Evolutionary conservation across 768 basidiomycete genomes (phyloP).

Genomic region (Roridomyces roridus): DNA sequence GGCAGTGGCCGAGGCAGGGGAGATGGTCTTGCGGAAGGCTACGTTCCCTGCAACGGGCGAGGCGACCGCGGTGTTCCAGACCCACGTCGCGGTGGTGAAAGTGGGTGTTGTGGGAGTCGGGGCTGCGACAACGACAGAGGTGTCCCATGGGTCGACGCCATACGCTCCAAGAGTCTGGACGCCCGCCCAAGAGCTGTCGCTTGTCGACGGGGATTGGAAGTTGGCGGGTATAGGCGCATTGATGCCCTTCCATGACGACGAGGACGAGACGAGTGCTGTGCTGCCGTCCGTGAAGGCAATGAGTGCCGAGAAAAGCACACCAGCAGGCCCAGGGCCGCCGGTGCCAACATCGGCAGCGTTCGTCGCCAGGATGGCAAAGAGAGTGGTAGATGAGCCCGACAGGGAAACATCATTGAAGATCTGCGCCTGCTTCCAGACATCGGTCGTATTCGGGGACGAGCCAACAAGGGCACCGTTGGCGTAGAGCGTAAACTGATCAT

Average conservation of each 20-base stretch:
- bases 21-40: conserved; percentile 36
- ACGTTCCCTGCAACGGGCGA: conserved; percentile 28
- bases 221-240: conserved; percentile 26
- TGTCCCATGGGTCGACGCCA: conserved; percentile 35
- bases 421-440: conserved; percentile 34
- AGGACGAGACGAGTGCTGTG: conserved; percentile 26
- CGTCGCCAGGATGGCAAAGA: conserved; percentile 36
- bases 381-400: conserved; percentile 12
- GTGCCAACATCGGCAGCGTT: conserved; percentile 24
- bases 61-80: conserved; percentile 29
- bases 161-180: conserved; percentile 28
- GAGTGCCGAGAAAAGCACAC: conserved; percentile 32
- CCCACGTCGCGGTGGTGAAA: conserved; percentile 32
- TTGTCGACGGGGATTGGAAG: conserved; percentile 30
- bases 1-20: conserved; percentile 26
- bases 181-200: conserved; percentile 30
- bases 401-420: conserved; percentile 27
- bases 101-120: conserved; percentile 18
- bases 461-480: conserved; percentile 34
- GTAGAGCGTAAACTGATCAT: conserved; percentile 36
- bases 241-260: conserved; percentile 29
- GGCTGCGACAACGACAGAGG: conserved; percentile 25
- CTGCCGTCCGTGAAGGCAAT: conserved; percentile 35
- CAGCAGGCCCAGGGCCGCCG: conserved; percentile 32
- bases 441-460: conserved; percentile 24